Conservation (phyloP, 2,329 filamentous ascomycete genomes). For the Nigrospora oryzae region DNA sequence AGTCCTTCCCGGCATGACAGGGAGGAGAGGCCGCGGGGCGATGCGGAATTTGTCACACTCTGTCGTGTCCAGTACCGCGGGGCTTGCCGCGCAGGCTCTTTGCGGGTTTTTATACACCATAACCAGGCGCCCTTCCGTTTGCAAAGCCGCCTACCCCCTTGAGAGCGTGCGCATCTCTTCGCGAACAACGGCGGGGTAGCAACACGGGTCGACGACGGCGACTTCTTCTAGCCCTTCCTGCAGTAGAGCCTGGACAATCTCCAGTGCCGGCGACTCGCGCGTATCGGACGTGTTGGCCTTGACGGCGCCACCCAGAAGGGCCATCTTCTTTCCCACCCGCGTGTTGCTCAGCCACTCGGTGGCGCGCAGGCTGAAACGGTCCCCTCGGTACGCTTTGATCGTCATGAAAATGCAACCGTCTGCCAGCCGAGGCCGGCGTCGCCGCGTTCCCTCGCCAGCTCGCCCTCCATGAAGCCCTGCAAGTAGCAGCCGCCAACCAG, state of each 20-base stretch:
- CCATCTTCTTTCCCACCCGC: slow-evolving; percentile 60
- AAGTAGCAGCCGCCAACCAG: no score
- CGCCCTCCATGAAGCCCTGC: no score
- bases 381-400: slow-evolving; percentile 69
- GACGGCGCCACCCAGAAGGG: slow-evolving; percentile 68
- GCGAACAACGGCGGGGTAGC: slow-evolving; percentile 40
- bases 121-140: slow-evolving; percentile 32
- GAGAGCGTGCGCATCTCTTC: slow-evolving; percentile 40
- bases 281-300: slow-evolving; percentile 75
- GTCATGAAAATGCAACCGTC: no score
- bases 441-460: no score
- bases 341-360: slow-evolving; percentile 61
- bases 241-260: slow-evolving; percentile 57
- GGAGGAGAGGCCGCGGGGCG: slow-evolving; percentile 17
- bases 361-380: slow-evolving; percentile 59
- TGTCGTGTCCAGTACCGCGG: slow-evolving; percentile 45
- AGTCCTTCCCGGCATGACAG: slow-evolving; percentile 5
- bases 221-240: slow-evolving; percentile 57
- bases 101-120: slow-evolving; percentile 39
- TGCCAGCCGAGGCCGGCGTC: no score
- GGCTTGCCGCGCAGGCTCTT: slow-evolving; percentile 37
- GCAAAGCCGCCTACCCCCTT: slow-evolving; percentile 17
- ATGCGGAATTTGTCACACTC: slow-evolving; percentile 48
- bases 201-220: slow-evolving; percentile 61
- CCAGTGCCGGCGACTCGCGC: slow-evolving; percentile 60